phyloP scores from a whole-genome alignment of 257 asterid species.

The Paulownia fortunei region DNA sequence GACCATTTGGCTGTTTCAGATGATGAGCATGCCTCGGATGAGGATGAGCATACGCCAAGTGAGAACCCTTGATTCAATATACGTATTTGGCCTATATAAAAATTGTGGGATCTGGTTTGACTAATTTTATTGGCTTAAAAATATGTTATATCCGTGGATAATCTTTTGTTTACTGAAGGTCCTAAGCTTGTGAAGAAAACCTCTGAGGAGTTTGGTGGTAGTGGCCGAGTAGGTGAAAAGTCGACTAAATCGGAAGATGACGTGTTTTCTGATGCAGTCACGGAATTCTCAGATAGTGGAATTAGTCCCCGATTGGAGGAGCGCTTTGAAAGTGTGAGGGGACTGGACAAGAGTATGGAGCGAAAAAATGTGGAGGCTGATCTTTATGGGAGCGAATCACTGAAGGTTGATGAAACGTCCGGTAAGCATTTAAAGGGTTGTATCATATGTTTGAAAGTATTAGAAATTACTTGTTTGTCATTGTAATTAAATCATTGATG shows the following conservation, averaged over 20 bases:
- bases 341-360: conserved; percentile 33
- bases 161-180: conserved; percentile 48
- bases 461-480: conserved; percentile 8
- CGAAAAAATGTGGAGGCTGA: conserved; percentile 43
- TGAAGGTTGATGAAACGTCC: conserved; percentile 40
- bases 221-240: conserved; percentile 47
- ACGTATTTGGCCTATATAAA: conserved; percentile 7
- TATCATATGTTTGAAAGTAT: conserved; percentile 11
- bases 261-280: conserved; percentile 72
- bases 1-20: conserved; percentile 53
- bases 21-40: conserved; percentile 69
- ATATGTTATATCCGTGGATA: not conserved
- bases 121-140: not conserved
- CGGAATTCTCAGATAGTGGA: conserved; percentile 72
- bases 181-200: conserved; percentile 46
- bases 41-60: conserved; percentile 63
- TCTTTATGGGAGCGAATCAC: conserved; percentile 26
- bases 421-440: conserved; percentile 48
- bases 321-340: conserved; percentile 36
- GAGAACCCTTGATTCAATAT: conserved; percentile 35
- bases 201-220: conserved; percentile 40
- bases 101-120: conserved; percentile 22
- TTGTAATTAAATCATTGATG: not conserved
- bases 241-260: conserved; percentile 74
- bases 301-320: conserved; percentile 52